A percentile compares a stretch with the other conserved stretches of the same genome.
Conservation (phyloP, 208 protist genomes). For the Leishmania lainsoni region DNA sequence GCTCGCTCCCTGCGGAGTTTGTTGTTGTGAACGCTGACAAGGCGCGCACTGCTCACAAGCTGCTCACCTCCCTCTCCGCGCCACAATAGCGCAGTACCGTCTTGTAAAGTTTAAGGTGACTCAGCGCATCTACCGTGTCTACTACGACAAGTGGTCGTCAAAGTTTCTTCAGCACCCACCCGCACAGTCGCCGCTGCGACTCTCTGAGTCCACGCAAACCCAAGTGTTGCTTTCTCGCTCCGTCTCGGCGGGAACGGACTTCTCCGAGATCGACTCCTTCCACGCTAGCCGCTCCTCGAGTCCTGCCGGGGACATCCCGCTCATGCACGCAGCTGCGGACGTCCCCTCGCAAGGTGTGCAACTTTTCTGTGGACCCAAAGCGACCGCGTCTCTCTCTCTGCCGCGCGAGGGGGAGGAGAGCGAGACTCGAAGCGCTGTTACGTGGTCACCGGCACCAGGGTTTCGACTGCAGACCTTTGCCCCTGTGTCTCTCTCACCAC, state of each 20-base stretch:
- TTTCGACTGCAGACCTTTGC: constrained; percentile 2
- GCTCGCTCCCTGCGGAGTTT: constrained; percentile 2
- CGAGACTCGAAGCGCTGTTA: neutral
- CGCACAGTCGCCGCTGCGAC: neutral
- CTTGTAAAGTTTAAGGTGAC: constrained; percentile 41
- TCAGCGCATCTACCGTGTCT: constrained; percentile 45
- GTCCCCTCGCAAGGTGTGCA: neutral
- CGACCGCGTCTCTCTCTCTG: neutral
- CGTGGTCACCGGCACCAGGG: neutral
- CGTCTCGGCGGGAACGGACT: constrained; percentile 13
- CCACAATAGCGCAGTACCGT: constrained; percentile 40
- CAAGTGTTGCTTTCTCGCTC: neutral
- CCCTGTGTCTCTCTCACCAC: neutral
- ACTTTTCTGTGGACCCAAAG: neutral
- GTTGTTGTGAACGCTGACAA: constrained; percentile 9
- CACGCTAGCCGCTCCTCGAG: constrained; percentile 9
- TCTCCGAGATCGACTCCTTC: constrained; percentile 29
- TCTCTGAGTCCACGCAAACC: constrained; percentile 1
- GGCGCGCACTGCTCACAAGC: constrained; percentile 10
- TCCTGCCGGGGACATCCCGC: too few relatives aligned
- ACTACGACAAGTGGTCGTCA: constrained; percentile 51
- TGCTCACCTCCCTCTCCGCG: constrained; percentile 29
- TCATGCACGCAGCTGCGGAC: neutral
- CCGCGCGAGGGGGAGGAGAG: neutral
- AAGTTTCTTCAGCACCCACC: neutral